These are phyloP conservation scores for Magnolia sinica DNA, from an alignment of 164 flowering plant genomes.

Conservation along the genomic window DNA sequence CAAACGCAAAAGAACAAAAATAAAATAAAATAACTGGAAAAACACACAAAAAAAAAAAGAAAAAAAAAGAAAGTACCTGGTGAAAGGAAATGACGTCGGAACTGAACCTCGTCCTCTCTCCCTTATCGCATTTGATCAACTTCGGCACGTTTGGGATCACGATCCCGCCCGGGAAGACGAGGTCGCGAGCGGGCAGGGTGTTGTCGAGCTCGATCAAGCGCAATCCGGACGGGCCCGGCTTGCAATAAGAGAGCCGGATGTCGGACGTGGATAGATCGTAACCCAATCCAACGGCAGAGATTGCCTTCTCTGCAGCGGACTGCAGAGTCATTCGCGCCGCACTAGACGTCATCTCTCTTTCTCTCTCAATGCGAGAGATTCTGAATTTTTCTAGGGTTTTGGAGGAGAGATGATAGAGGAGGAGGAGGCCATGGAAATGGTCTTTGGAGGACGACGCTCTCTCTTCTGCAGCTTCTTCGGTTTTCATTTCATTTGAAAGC, in stretches of 20 bases:
- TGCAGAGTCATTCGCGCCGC: constrained; percentile 30
- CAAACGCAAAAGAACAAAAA: not conserved
- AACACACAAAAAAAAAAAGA: not conserved
- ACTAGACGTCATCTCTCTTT: not conserved
- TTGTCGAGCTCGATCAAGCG: constrained; percentile 59
- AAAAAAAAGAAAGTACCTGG: constrained; percentile 44
- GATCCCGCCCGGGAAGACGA: constrained; percentile 60
- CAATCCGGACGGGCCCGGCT: constrained; percentile 44
- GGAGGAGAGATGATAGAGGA: not conserved
- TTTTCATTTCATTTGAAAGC: not conserved
- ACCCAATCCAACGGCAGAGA: constrained; percentile 65
- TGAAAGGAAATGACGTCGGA: constrained; percentile 80
- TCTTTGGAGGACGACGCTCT: not conserved
- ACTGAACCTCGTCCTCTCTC: constrained; percentile 76
- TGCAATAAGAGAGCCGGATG: constrained; percentile 55
- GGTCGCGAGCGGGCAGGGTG: constrained; percentile 26
- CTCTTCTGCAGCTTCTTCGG: not conserved
- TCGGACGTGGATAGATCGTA: constrained; percentile 56
- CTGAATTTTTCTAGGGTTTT: not conserved
- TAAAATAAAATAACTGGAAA: not conserved
- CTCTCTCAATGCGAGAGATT: not conserved
- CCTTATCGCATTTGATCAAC: constrained; percentile 73
- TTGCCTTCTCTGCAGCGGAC: constrained; percentile 75
- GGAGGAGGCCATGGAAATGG: not conserved
- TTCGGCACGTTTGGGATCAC: constrained; percentile 53